Evolutionary conservation across 2,329 filamentous ascomycete genomes (phyloP), one percentile per base, ranked within the genome.

Genomic region (Gliomastix tumulicola): DNA sequence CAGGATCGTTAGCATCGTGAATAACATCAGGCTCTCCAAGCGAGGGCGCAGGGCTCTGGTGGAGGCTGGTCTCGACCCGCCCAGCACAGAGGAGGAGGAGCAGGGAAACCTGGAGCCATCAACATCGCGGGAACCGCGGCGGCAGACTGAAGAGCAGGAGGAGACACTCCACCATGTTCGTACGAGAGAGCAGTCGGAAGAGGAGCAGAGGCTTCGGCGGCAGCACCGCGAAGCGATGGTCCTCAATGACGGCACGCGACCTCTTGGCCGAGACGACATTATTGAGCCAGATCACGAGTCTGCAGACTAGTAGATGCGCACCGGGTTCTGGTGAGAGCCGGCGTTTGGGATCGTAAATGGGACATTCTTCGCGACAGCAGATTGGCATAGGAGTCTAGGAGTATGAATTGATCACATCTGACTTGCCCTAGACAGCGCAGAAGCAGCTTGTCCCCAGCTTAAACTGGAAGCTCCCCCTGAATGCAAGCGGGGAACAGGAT

Each of bases 201-300:
- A 79, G 52, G 85, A 90, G 55, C 80, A 85, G 49, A 75, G 82
- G 36, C 67, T 89, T 41, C 69, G 88, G 41, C 74, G 88, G 45
- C 74, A 86, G 34, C 75, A 90, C 51, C 74, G 88, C 46, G 88
- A 95, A 63, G 88, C 88, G 5, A 89, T 96, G 76, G 88, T 96
- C 16, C 66, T 95, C 39, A 90, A 88, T 50, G 88, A 94, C 50
- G 85, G 86, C n/a, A 86, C 77, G 17, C 72, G 82, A 21, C 83
- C 85, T 2, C 57, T 94, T 31, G 79, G 75, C 5, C 75, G 79
- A 44, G 77, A 78, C 31, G 85, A 94, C 53, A 94, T 95, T 23
- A 86, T 89, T 36, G 82, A 92, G 56, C 65, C 76, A 42, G 71
- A 69, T 25, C 63, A 69, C 32, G 62, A 63, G 32, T 65, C 63